Evolutionary conservation across 2,329 filamentous ascomycete genomes (phyloP).

Genomic region (Colletotrichum camelliae): DNA sequence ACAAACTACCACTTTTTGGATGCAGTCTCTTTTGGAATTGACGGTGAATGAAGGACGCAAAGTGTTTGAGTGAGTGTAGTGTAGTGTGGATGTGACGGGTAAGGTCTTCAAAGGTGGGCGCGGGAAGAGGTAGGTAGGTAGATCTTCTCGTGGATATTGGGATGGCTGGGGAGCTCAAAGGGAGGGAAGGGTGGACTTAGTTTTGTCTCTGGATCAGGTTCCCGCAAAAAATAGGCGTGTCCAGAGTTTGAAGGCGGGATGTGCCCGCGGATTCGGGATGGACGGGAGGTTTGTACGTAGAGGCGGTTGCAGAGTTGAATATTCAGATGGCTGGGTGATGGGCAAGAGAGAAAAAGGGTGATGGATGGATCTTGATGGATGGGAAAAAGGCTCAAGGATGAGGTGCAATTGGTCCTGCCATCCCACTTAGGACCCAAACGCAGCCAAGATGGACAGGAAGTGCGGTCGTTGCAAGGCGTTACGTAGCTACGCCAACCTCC

Average conservation of each 20-base stretch:
- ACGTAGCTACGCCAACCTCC: conserved; percentile 25
- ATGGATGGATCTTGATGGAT: conserved; percentile 12
- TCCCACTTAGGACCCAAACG: conserved; percentile 5
- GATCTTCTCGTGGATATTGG: conserved; percentile 15
- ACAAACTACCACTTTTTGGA: conserved; percentile 3
- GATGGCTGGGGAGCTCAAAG: conserved; percentile 12
- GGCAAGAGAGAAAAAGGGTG: conserved; percentile 1
- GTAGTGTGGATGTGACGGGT: neutral
- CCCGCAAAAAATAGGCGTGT: neutral
- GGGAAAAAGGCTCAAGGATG: neutral
- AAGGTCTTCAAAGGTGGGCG: conserved; percentile 4
- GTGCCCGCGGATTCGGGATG: conserved; percentile 2
- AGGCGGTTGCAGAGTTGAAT: conserved; percentile 16
- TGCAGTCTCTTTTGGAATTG: conserved; percentile 3
- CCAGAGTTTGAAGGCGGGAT: conserved; percentile 4
- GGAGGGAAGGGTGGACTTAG: conserved; percentile 18
- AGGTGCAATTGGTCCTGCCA: conserved; percentile 22
- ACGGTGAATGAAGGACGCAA: conserved; percentile 1
- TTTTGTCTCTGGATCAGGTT: conserved; percentile 24
- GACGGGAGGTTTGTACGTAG: conserved; percentile 7
- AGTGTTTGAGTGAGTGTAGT: neutral
- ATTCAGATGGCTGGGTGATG: conserved; percentile 25
- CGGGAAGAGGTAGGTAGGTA: neutral
- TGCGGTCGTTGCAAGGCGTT: neutral
- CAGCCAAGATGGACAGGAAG: neutral